Evolutionary conservation across 495 filamentous ascomycete species (phyloP), one percentile per base, ranked within the genome.

Genomic region (Aspergillus ellipticus): DNA sequence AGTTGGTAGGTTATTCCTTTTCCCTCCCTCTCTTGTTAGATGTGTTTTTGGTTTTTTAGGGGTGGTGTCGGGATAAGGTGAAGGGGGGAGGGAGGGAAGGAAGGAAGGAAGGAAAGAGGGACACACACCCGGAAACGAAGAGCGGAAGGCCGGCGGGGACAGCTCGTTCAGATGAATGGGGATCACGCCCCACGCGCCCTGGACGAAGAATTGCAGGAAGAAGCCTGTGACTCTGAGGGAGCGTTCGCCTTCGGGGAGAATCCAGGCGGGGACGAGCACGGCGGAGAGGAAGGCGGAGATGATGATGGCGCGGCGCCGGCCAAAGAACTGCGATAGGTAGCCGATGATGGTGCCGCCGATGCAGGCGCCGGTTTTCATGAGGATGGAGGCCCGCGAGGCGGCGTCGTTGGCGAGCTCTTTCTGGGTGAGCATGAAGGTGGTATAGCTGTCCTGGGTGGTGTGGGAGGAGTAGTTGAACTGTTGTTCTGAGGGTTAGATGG

Each of bases 121-220:
- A 26, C 5, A 60, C 28, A 52, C 33, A 61, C 69, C 70, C 6
- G 70, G 66, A 56, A 73, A 73, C 0, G 66, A 80, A 3, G 87
- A 87, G n/a, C 87, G 81, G 74, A 88, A 90, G 1, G 85, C 85
- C 0, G 83, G 81, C 6, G 88, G 89, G 0, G 88, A 83, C 0
- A 91, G 79, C 72, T 92, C 89, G 66, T 89, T 89, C 47, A 92
- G 77, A 60, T 90, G 88, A 60, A 91, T 87, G 8, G 89, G 89
- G 26, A 90, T 83, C 6, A 90, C 83, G 37, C 89, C 87, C 85
- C 84, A 92, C 0, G 86, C 85, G 7, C 89, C 89, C 61, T 90
- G 85, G 22, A 90, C 79, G 64, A 87, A 89, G 69, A 90, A 90
- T 63, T 92, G 88, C 55, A 89, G 80, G 66, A 88, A 82, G 74